Evolutionary conservation across 495 filamentous ascomycete genomes (phyloP).

Genomic region (Staphylotrichum longicolle): DNA sequence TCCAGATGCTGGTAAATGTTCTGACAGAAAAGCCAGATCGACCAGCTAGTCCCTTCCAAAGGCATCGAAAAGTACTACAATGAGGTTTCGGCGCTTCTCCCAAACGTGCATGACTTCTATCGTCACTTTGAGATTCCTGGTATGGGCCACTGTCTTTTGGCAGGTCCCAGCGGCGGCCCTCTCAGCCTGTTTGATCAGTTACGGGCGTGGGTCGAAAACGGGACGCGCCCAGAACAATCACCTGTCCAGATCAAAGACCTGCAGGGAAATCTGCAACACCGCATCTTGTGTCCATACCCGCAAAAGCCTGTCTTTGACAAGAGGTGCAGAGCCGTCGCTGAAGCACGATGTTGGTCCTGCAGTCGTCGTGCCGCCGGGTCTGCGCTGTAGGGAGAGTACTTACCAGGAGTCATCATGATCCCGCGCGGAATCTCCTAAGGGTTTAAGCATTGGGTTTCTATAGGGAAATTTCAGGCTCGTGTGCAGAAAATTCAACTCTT

Average conservation of each 20-base stretch:
- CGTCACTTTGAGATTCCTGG: conserved; percentile 37
- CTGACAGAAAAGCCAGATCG: no score
- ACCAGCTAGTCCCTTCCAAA: no score
- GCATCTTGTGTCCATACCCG: conserved; percentile 33
- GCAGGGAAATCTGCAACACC: conserved; percentile 16
- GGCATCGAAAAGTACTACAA: conserved; percentile 31
- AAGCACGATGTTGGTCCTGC: conserved; percentile 9
- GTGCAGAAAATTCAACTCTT: no score
- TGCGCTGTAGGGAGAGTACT: not conserved
- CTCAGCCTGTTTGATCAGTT: conserved; percentile 29
- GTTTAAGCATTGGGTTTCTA: no score
- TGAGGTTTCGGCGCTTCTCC: conserved; percentile 16
- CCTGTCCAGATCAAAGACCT: conserved; percentile 20
- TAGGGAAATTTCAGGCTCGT: no score
- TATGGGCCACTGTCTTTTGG: conserved; percentile 32
- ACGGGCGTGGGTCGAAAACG: conserved; percentile 40
- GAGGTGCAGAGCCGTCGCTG: not conserved
- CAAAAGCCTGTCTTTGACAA: conserved; percentile 11
- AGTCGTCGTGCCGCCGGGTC: not conserved
- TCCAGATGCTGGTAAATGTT: no score
- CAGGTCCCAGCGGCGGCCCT: conserved; percentile 29
- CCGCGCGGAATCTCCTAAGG: no score
- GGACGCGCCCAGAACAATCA: conserved; percentile 27
- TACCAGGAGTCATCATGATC: not conserved
- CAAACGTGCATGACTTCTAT: conserved; percentile 31